Evolutionary conservation across 306 rosid species (phyloP).

Genomic region (Fagus crenata): DNA sequence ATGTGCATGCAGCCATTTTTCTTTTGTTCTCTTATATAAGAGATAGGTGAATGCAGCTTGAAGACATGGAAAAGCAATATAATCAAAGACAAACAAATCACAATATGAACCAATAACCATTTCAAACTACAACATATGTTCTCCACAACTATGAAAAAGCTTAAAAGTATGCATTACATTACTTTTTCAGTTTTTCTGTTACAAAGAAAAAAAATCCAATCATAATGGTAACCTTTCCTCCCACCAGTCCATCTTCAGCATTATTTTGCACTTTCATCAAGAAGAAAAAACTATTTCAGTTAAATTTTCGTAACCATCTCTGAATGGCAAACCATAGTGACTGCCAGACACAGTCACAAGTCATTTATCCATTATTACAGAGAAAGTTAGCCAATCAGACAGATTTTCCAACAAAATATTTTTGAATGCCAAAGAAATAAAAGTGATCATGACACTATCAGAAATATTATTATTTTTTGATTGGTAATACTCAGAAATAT

Average conservation of each 20-base stretch:
- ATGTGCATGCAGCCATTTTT: background rate
- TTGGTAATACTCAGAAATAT: too few species aligned
- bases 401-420: background rate
- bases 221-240: background rate
- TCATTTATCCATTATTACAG: background rate
- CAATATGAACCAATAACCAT: too few species aligned
- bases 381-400: background rate
- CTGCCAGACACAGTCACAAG: background rate
- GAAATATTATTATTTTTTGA: background rate
- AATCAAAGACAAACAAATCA: background rate
- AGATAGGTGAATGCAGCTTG: background rate
- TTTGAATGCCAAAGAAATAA: background rate
- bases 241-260: background rate
- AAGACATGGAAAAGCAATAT: background rate
- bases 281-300: background rate
- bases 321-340: background rate
- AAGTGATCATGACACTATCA: background rate
- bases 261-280: background rate
- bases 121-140: background rate
- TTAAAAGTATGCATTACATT: background rate
- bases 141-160: background rate
- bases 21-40: too few species aligned
- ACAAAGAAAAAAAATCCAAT: background rate
- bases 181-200: background rate
- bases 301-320: background rate